Conservation (phyloP, 495 filamentous ascomycete genomes). For the Physcia stellaris region DNA sequence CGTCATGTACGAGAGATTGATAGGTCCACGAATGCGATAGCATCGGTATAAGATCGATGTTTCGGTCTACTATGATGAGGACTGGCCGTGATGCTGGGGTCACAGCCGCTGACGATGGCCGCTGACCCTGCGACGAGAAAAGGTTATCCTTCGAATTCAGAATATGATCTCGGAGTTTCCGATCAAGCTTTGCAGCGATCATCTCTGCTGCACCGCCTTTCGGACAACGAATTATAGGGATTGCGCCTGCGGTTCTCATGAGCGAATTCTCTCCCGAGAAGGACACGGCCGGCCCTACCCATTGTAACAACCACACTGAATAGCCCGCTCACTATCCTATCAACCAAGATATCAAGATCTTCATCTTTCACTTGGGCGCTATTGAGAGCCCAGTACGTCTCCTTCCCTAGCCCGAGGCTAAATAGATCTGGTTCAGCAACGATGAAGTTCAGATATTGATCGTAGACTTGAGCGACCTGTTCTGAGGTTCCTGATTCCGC, state of each 20-base stretch:
- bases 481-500: constrained; percentile 73
- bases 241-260: constrained; percentile 41
- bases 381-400: constrained; percentile 91
- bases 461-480: constrained; percentile 80
- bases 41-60: constrained; percentile 96
- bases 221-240: constrained; percentile 87
- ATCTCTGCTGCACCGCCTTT: constrained; percentile 88
- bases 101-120: constrained; percentile 33
- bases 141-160: constrained; percentile 95
- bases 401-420: constrained; percentile 75
- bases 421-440: constrained; percentile 94
- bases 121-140: constrained; percentile 47
- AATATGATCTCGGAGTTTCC: constrained; percentile 91
- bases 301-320: constrained; percentile 97
- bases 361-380: constrained; percentile 83
- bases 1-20: constrained; percentile 88
- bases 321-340: constrained; percentile 83
- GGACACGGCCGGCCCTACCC: constrained; percentile 38
- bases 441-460: constrained; percentile 97
- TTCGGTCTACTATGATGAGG: constrained; percentile 82
- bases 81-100: constrained; percentile 66
- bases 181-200: constrained; percentile 84
- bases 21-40: constrained; percentile 98
- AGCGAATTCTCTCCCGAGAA: neutral
- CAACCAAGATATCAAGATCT: constrained; percentile 71